Base-by-base conservation (phyloP, 768 basidiomycete species). In the Xanthoconium purpureum region DNA sequence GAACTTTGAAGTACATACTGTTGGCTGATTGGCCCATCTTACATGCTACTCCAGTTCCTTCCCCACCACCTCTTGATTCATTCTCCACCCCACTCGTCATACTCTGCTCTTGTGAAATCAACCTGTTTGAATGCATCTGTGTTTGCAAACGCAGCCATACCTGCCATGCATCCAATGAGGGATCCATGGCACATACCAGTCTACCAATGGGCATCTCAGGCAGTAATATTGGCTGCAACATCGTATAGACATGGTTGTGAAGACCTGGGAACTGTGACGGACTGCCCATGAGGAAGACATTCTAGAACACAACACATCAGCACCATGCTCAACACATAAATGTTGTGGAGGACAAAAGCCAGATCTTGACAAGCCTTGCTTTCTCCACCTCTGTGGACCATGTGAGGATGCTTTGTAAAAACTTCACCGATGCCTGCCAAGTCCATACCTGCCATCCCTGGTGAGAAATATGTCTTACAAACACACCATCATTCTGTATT, bases 341-440 rank as follows among this genome's bases (percentile, higher is more conserved):
- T 40, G 36, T n/a, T 6, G 24, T 36, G 28, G 24, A 24, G 24
- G 24, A 11, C 14, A 20, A 3, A 6, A 38, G 11, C 58, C 78
- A 57, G 43, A 94, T 94, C 76, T 88, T 83, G 61, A 89, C 90
- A 39, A 98, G 78, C 47, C 84, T 77, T 24, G 74, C 77, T 66
- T 90, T 86, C 49, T 94, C 89, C 3, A 73, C 73, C 24, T 83
- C 80, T 5, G 79, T 71, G 73, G 93, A 93, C 50, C 87, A 75
- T 43, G 82, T 78, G 50, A 99, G 78, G 45, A 98, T 80, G 67
- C 84, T 89, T 64, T 91, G 93, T 17, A n/a, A 94, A 74, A 3
- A 98, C 84, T 72, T 99, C 97, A n/a, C 88, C 89, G 10, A 99
- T 72, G 0, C 97, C 97, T 0, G 97, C 96, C 13, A 88, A 91